phyloP scores from a whole-genome alignment of 2,329 filamentous ascomycete genomes.

The Neofusicoccum kwambonambiense region DNA sequence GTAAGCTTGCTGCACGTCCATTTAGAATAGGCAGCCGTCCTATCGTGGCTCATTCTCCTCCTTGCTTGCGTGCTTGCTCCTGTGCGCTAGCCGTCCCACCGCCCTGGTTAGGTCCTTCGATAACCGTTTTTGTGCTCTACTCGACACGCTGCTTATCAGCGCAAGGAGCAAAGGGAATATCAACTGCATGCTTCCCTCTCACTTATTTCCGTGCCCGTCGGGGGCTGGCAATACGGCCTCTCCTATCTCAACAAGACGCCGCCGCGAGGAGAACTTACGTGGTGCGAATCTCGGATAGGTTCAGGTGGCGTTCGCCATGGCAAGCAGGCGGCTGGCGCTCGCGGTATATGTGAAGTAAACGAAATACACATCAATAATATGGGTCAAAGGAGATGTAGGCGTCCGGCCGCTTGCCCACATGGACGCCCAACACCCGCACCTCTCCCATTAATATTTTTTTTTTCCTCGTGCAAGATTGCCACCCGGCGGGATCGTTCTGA shows the following conservation, averaged over 20 bases:
- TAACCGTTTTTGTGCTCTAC: constrained; percentile 5
- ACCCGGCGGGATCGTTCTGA: neutral
- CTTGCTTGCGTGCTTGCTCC: constrained; percentile 9
- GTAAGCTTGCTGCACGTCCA: neutral
- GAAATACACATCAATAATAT: neutral
- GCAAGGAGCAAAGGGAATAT: neutral
- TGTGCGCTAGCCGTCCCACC: neutral
- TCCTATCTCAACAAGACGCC: neutral
- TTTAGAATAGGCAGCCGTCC: neutral
- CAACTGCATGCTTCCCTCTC: neutral
- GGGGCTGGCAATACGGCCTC: neutral
- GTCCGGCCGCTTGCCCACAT: neutral
- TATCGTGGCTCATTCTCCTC: constrained; percentile 14
- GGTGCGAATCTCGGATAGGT: constrained; percentile 9
- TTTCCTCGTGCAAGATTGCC: neutral
- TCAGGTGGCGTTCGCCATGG: constrained; percentile 3
- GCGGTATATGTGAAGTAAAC: neutral
- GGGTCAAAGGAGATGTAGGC: neutral
- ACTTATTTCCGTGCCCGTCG: neutral
- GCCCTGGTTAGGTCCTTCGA: constrained; percentile 1
- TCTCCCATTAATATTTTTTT: neutral
- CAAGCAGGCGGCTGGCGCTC: constrained; percentile 2
- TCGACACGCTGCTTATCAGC: constrained; percentile 1
- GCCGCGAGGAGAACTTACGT: neutral
- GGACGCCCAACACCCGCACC: neutral